Conservation (phyloP, 192 early-diverging fungal species). For the Globomyces pollinis-pini region DNA sequence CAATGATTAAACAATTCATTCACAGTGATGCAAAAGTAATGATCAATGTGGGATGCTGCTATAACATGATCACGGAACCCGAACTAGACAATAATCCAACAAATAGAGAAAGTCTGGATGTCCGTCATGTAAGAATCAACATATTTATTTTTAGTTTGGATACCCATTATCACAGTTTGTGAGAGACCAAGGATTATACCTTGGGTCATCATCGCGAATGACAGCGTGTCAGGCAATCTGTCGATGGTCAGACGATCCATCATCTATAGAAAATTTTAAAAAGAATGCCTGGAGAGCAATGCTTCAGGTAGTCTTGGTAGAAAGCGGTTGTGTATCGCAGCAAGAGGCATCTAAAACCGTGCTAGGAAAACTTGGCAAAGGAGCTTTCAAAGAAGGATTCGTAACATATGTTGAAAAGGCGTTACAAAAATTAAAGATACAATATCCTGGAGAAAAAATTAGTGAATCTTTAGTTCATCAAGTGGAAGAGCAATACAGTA, state of each 20-base stretch:
- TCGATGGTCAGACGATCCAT: neutral
- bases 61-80: conserved; percentile 65
- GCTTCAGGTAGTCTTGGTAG: neutral
- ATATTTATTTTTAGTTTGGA: too few species aligned
- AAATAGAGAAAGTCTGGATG: neutral
- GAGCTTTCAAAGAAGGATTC: neutral
- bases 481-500: conserved; percentile 29
- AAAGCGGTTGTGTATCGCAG: neutral
- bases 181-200: neutral
- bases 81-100: neutral
- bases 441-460: conserved; percentile 14
- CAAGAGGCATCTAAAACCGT: neutral
- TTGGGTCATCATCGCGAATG: neutral
- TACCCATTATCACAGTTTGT: neutral
- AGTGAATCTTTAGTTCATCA: neutral
- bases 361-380: neutral
- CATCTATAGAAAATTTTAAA: neutral
- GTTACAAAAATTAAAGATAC: neutral
- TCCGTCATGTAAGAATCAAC: too few species aligned
- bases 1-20: conserved; percentile 54
- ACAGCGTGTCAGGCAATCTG: conserved; percentile 4
- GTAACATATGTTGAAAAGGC: neutral
- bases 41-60: conserved; percentile 79
- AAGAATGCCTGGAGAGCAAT: neutral
- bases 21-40: conserved; percentile 36